These are phyloP conservation scores for Hirschfeldia incana DNA, from an alignment of 345 rosid genomes.

Conservation along the genomic window DNA sequence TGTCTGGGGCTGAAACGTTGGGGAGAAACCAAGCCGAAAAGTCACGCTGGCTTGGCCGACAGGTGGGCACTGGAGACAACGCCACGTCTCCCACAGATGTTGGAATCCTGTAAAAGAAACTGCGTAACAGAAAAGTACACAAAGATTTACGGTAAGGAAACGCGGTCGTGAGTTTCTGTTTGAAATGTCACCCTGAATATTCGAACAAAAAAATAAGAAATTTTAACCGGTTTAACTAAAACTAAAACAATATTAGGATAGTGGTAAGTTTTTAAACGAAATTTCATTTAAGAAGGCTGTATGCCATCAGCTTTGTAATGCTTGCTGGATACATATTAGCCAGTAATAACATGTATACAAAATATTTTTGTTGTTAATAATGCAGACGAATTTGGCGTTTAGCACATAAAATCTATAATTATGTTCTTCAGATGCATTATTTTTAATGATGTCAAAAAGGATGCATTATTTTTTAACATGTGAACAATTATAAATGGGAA, in stretches of 20 bases:
- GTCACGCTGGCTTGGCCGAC: background rate
- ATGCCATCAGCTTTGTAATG: conserved; percentile 5
- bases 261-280: background rate
- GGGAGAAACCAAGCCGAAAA: background rate
- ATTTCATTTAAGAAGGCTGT: conserved; percentile 20
- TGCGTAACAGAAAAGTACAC: background rate
- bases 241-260: background rate
- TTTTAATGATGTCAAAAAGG: no score
- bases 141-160: background rate
- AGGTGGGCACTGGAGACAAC: background rate
- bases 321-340: conserved; percentile 3
- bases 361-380: background rate
- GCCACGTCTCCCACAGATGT: conserved; percentile 10
- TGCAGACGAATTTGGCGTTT: background rate
- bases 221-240: background rate
- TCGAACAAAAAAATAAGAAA: background rate
- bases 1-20: background rate
- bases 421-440: background rate
- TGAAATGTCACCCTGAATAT: background rate
- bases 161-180: background rate
- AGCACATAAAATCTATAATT: background rate
- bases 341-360: background rate
- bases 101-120: conserved; percentile 3
- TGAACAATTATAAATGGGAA: background rate
- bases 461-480: background rate